Evolutionary conservation across 2,329 filamentous ascomycete genomes (phyloP), one percentile per base, ranked within the genome.

Genomic region (Neurospora sp.): DNA sequence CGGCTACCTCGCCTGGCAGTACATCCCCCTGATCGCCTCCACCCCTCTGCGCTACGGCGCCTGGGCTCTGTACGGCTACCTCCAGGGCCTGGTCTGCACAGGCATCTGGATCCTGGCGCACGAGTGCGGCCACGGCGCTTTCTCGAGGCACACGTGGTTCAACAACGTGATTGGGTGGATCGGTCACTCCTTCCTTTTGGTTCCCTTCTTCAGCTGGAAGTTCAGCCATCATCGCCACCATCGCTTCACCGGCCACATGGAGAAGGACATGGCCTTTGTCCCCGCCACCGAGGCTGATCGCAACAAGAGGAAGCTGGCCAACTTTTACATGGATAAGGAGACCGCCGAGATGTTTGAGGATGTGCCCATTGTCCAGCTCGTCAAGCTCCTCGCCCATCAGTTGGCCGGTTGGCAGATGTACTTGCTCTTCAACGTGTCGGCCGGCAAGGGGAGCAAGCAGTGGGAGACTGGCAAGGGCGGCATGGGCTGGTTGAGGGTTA

Each of bases 161-260:
- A 91, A 91, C 78, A 84, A 90, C 76, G 77, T 84, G 17, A 81
- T 89, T 70, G 90, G 90, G 71, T 90, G 89, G 82, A 77, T 85
- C 67, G 79, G 88, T n/a, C 90, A 92, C 83, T 90, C 87, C 7
- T 82, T 85, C 71, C 83, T 92, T 46, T 78, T 90, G 72, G 89
- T 90, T 2, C 90, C 90, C 3, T 93, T 89, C 81, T 91, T 91
- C 81, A 88, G 86, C 67, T 92, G 90, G 90, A 89, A 90, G 80
- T 88, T 88, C 78, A 89, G 86, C 39, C 90, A 93, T 79, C 84
- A 85, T 71, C 85, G 89, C 68, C 90, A 92, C 79, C 90, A 93
- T 81, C 86, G 86, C 73, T 90, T 87, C 79, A 88, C 87, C 66
- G 88, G 88, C 73, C 86, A 91, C 80, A 88, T 90, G 81, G 84